Conservation (phyloP, 768 basidiomycete genomes). For the Mycena chlorophos region DNA sequence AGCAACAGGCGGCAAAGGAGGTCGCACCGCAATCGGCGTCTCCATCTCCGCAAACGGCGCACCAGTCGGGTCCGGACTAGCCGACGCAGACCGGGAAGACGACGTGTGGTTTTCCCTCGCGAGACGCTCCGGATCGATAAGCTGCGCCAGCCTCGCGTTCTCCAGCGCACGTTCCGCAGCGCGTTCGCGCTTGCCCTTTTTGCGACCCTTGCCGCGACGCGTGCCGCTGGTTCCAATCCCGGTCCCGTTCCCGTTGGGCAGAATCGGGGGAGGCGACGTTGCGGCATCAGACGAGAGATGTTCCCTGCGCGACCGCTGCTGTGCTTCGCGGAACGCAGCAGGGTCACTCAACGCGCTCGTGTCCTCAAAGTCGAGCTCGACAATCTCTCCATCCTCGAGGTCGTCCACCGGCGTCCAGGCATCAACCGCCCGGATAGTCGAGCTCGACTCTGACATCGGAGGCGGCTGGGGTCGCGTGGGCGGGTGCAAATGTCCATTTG, state of each 20-base stretch:
- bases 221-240: too few species aligned
- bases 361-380: constrained; percentile 76
- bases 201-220: constrained; percentile 25
- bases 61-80: constrained; percentile 14
- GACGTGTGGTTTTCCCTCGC: neutral
- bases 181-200: constrained; percentile 38
- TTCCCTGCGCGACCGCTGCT: constrained; percentile 30
- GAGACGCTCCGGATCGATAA: constrained; percentile 2
- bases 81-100: constrained; percentile 18
- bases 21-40: constrained; percentile 28
- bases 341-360: constrained; percentile 72
- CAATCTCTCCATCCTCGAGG: constrained; percentile 56
- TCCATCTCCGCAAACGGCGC: constrained; percentile 25
- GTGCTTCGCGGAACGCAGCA: constrained; percentile 49
- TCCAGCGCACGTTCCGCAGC: constrained; percentile 42
- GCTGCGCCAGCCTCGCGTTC: constrained; percentile 25
- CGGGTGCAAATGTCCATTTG: constrained; percentile 6
- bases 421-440: constrained; percentile 3
- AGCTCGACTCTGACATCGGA: constrained; percentile 8
- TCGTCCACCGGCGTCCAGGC: constrained; percentile 47
- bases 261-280: neutral
- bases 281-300: constrained; percentile 12
- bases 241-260: constrained; percentile 1
- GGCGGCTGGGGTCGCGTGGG: neutral
- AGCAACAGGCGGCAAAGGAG: constrained; percentile 4